Conservation (phyloP, 768 basidiomycete species). For the Pisolithus microcarpus region DNA sequence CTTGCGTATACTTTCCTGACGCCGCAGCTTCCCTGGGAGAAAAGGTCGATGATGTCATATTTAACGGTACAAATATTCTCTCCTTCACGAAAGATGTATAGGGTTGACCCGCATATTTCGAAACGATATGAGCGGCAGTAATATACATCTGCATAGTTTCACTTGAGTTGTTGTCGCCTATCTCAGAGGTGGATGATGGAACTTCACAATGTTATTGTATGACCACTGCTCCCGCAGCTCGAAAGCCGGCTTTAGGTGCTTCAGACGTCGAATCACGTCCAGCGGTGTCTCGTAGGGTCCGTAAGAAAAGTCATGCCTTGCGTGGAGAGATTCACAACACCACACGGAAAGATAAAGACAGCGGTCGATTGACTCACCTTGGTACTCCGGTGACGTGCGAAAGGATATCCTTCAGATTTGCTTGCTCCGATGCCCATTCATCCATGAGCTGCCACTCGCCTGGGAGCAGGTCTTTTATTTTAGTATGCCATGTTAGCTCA, state of each 20-base stretch:
- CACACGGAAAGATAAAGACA: not conserved
- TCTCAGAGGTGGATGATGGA: not conserved
- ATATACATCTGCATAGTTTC: conserved; percentile 32
- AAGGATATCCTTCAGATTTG: conserved; percentile 32
- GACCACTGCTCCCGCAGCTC: conserved; percentile 32
- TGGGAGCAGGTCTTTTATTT: conserved; percentile 32
- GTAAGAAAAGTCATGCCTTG: conserved; percentile 31
- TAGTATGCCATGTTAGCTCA: conserved; percentile 32
- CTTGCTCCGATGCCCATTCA: conserved; percentile 31
- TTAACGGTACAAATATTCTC: conserved; percentile 35
- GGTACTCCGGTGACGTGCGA: conserved; percentile 36
- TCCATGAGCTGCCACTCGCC: conserved; percentile 36
- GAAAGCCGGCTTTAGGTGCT: conserved; percentile 23
- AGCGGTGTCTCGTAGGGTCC: conserved; percentile 20
- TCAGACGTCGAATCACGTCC: conserved; percentile 19
- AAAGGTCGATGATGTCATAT: conserved; percentile 37
- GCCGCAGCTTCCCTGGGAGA: conserved; percentile 25
- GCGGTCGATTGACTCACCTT: conserved; percentile 15
- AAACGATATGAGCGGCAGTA: conserved; percentile 28
- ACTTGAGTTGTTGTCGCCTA: not conserved
- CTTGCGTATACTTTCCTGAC: conserved; percentile 28
- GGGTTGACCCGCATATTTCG: conserved; percentile 23
- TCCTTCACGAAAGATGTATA: conserved; percentile 36
- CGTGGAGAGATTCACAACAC: not conserved
- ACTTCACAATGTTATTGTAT: conserved; percentile 34